phyloP scores from a whole-genome alignment of 768 basidiomycete genomes.

The Mycena alexandri region DNA sequence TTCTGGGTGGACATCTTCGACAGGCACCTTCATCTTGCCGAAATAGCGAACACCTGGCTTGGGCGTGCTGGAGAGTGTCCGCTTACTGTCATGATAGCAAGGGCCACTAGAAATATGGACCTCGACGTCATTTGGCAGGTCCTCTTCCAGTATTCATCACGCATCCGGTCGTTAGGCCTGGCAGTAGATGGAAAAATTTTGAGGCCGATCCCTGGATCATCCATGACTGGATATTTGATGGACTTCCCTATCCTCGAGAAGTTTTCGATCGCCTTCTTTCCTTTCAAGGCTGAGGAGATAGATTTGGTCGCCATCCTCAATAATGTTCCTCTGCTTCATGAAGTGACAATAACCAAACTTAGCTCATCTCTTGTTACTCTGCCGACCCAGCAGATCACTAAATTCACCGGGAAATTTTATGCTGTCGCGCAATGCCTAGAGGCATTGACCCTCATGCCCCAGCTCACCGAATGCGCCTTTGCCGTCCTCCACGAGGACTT shows the following conservation, averaged over 20 bases:
- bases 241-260: too few relatives aligned
- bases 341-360: background rate
- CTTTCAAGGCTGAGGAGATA: too few relatives aligned
- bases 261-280: too few relatives aligned
- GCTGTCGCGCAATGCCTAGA: background rate
- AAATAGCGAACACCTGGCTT: background rate
- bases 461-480: background rate
- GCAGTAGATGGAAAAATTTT: too few relatives aligned
- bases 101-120: too few relatives aligned
- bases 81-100: background rate
- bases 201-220: too few relatives aligned
- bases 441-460: background rate
- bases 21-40: too few relatives aligned
- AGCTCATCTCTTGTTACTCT: background rate
- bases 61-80: background rate
- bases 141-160: too few relatives aligned
- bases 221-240: too few relatives aligned
- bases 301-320: background rate
- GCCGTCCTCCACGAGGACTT: background rate
- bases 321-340: background rate
- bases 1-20: background rate
- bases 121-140: too few relatives aligned
- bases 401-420: background rate
- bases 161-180: too few relatives aligned
- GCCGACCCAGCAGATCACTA: constrained; percentile 1